These are phyloP conservation scores for Stagonosporopsis vannaccii DNA, from an alignment of 2,329 filamentous ascomycete species.

Conservation along the genomic window DNA sequence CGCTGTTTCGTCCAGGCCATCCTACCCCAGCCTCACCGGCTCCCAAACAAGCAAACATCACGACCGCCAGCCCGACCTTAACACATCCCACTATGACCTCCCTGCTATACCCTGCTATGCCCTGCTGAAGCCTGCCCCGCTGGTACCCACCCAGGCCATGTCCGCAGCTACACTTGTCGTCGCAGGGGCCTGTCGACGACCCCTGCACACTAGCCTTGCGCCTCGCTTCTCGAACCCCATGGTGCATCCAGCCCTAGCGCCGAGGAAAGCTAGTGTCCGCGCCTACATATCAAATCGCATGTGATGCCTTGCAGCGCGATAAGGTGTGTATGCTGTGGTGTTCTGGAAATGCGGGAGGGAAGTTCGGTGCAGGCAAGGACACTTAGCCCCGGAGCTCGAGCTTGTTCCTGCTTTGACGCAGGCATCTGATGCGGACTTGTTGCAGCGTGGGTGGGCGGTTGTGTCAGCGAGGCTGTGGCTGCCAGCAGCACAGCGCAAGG, in stretches of 20 bases:
- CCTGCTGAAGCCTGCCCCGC: slow-evolving; percentile 5
- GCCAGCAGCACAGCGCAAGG: background rate
- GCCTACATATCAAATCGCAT: slow-evolving; percentile 15
- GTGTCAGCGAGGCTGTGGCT: background rate
- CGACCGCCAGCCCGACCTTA: slow-evolving; percentile 1
- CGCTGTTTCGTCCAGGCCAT: background rate
- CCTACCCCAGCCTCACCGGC: background rate
- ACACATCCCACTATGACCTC: slow-evolving; percentile 4
- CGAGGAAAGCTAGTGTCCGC: slow-evolving; percentile 7
- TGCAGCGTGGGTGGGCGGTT: background rate
- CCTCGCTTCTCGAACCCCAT: slow-evolving; percentile 14
- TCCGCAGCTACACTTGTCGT: background rate
- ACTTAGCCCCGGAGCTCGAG: slow-evolving; percentile 1
- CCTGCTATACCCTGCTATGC: background rate
- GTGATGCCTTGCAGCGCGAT: slow-evolving; percentile 8
- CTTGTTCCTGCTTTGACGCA: slow-evolving; percentile 3
- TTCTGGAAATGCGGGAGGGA: slow-evolving; percentile 3
- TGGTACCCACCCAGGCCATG: slow-evolving; percentile 2
- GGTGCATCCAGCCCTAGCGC: background rate
- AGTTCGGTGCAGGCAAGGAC: slow-evolving; percentile 4
- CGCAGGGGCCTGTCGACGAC: background rate
- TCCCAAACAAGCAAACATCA: slow-evolving; percentile 17
- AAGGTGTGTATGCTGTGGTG: background rate
- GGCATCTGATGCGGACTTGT: background rate
- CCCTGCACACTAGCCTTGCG: slow-evolving; percentile 12